Percentiles rank a stretch among this genome's conserved stretches.
These are phyloP conservation scores for Saccharum spontaneum DNA, from an alignment of 176 grass and related monocot genomes.

Conservation along the genomic window DNA sequence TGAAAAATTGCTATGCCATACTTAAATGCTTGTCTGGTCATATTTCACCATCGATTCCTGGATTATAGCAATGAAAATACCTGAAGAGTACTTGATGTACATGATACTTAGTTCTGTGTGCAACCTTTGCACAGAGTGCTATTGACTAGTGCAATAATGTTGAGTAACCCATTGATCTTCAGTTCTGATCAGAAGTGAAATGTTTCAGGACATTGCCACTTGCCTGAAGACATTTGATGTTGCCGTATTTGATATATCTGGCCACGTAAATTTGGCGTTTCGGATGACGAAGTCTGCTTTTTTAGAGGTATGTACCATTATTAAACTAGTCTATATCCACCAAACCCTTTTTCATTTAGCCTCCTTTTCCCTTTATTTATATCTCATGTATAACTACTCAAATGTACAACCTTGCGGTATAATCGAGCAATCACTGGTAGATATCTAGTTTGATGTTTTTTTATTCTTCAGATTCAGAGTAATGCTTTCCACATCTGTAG, in stretches of 20 bases:
- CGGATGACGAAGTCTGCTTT: slow-evolving; percentile 72
- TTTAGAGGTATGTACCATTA: slow-evolving; percentile 59
- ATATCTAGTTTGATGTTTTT: background rate
- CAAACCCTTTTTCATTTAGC: background rate
- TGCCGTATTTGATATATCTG: slow-evolving; percentile 69
- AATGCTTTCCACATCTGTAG: background rate
- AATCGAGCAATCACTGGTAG: slow-evolving; percentile 4
- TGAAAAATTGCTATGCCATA: background rate
- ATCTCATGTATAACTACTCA: slow-evolving; percentile 9
- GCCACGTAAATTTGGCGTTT: slow-evolving; percentile 73
- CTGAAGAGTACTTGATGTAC: slow-evolving; percentile 7
- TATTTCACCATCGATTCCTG: slow-evolving; percentile 13
- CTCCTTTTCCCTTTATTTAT: background rate
- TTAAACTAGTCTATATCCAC: slow-evolving; percentile 20
- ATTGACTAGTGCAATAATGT: background rate
- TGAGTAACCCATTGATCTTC: slow-evolving; percentile 8
- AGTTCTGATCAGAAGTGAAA: slow-evolving; percentile 20
- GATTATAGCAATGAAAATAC: background rate
- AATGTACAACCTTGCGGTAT: background rate
- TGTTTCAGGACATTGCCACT: slow-evolving; percentile 68
- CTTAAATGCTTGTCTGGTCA: slow-evolving; percentile 23
- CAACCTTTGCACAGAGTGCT: background rate
- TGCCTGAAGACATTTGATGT: slow-evolving; percentile 63
- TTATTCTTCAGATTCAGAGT: slow-evolving; percentile 13
- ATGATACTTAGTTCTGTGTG: background rate